Evolutionary conservation across 257 asterid species (phyloP), one percentile per base, ranked within the genome.

Genomic region (Echites panduratus): DNA sequence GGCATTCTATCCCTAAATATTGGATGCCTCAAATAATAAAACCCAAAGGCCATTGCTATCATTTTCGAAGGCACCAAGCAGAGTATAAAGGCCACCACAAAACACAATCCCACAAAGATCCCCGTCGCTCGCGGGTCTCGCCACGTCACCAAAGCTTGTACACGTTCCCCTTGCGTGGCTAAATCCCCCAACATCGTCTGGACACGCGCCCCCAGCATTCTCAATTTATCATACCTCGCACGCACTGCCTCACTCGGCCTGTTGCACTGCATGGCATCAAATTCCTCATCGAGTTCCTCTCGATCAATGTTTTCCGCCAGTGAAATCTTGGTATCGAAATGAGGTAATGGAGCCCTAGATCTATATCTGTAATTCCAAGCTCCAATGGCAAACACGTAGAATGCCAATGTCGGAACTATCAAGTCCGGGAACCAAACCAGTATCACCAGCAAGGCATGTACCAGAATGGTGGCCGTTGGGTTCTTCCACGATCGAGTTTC

Each of bases 61-160:
- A 91, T 87, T 75, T 88, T 91, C 11, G 92, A 83, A 1, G 98
- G 97, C 38, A 88, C 88, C 83, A 91, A 43, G 68, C 86, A 93
- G 76, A 93, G 66, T 5, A 88, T 76, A 56, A 88, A 82, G 0
- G 93, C 91, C 79, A 89, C 89, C 4, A 86, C 44, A 0, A 89
- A 77, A 57, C 98, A 89, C 13, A 93, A 64, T 16, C 89, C 97
- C 0, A 89, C 89, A 47, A 93, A 90, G 4, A 93, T 90, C 79
- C 93, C 96, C 20, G 98, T 93, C 40, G 98, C 98, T 12, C 96
- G 95, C 0, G 98, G 97, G 78, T 93, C 98, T 11, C 86, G 73
- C 98, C 98, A 93, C 26, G 87, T 83, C 82, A 93, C 95, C 74
- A 93, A 78, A 14, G 98, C 96, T 32, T 90, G 97, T 71, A 84